Evolutionary conservation across 192 early-diverging fungal species (phyloP).

Genomic region (Chytriomyces sp.): DNA sequence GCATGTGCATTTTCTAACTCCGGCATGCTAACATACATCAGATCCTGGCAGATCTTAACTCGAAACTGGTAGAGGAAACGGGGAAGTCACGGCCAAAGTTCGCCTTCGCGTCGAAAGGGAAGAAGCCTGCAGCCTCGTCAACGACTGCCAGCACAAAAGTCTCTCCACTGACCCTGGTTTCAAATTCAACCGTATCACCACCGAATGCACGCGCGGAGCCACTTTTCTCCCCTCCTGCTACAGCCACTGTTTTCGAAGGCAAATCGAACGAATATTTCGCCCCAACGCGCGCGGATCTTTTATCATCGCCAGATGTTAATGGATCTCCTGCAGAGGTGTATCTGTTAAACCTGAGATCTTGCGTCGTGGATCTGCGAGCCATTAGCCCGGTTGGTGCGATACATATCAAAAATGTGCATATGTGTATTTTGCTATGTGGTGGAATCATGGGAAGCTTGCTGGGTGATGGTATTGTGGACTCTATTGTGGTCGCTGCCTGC

Average conservation of each 20-base stretch:
- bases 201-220: too few relatives aligned
- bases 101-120: neutral
- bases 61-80: neutral
- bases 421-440: constrained; percentile 68
- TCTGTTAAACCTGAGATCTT: constrained; percentile 57
- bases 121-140: neutral
- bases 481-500: constrained; percentile 68
- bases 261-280: neutral
- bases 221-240: neutral
- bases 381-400: constrained; percentile 64
- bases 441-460: constrained; percentile 74
- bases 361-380: constrained; percentile 67
- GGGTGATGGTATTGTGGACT: constrained; percentile 64
- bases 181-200: too few relatives aligned
- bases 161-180: too few relatives aligned
- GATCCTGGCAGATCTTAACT: neutral
- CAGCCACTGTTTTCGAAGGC: neutral
- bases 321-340: constrained; percentile 51
- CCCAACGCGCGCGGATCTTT: too few relatives aligned
- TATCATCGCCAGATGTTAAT: too few relatives aligned
- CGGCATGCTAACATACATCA: too few relatives aligned
- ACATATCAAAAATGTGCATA: constrained; percentile 71
- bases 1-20: neutral
- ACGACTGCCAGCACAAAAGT: too few relatives aligned
- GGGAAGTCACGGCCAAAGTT: neutral